A percentile compares a stretch with the other conserved stretches of the same genome.
These are phyloP conservation scores for Colletotrichum chlorophyti DNA, from an alignment of 2,329 filamentous ascomycete genomes.

Conservation along the genomic window DNA sequence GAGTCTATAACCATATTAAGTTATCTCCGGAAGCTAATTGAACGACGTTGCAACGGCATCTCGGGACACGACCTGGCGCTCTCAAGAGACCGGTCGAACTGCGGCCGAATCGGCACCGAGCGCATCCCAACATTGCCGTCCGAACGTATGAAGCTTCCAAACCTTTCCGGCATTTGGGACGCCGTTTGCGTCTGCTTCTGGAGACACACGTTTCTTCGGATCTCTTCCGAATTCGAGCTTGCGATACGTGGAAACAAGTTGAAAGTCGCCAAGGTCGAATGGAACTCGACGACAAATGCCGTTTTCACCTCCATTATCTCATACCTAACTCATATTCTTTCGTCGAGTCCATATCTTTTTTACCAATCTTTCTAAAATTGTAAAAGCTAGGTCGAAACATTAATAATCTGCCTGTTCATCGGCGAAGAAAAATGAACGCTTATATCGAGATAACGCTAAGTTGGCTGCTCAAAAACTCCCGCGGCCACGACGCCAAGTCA, in stretches of 20 bases:
- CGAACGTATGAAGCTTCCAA: neutral
- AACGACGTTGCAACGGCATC: no score
- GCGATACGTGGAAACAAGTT: no score
- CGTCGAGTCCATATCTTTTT: no score
- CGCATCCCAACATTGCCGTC: neutral
- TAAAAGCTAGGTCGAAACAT: neutral
- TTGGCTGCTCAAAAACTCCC: constrained; percentile 47
- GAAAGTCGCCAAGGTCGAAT: no score
- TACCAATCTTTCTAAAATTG: no score
- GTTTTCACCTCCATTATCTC: no score
- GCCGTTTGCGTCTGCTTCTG: neutral
- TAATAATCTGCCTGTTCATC: neutral
- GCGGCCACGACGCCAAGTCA: constrained; percentile 44
- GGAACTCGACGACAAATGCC: no score
- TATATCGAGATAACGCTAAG: constrained; percentile 44
- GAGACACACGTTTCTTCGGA: neutral
- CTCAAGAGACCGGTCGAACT: neutral
- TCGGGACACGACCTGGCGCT: no score
- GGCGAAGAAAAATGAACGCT: constrained; percentile 30
- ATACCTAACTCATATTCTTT: no score
- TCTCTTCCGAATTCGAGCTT: neutral
- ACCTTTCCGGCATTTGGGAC: no score
- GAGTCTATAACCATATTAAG: no score
- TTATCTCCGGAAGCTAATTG: no score
- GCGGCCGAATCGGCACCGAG: neutral